phyloP scores from a whole-genome alignment of 208 protist species.

The Phytomonas sp. region DNA sequence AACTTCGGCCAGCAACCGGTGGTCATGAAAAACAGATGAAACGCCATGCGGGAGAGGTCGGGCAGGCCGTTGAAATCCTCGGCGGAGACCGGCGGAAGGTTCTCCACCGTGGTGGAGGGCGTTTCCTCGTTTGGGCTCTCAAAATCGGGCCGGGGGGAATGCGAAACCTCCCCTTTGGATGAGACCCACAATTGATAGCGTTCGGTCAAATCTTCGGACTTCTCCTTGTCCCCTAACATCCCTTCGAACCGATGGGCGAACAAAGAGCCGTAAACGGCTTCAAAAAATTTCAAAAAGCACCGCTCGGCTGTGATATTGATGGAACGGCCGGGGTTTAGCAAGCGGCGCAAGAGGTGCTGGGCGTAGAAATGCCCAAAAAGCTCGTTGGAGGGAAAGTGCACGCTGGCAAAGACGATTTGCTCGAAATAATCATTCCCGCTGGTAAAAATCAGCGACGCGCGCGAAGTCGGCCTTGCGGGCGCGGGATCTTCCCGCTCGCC shows the following conservation, averaged over 20 bases:
- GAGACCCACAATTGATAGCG: slow-evolving; percentile 33
- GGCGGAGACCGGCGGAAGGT: no score
- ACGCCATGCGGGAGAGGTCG: slow-evolving; percentile 19
- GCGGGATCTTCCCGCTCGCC: background rate
- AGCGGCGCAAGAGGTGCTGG: slow-evolving; percentile 89
- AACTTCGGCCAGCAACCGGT: slow-evolving; percentile 86
- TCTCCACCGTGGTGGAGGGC: background rate
- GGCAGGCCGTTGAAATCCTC: background rate
- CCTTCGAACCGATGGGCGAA: slow-evolving; percentile 95
- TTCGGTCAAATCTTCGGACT: slow-evolving; percentile 27
- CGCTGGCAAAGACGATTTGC: slow-evolving; percentile 67
- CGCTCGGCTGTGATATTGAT: slow-evolving; percentile 82
- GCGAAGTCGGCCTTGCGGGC: background rate
- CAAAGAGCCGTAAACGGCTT: slow-evolving; percentile 86
- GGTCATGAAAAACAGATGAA: slow-evolving; percentile 89
- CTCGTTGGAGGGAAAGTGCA: slow-evolving; percentile 89
- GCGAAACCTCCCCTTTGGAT: background rate
- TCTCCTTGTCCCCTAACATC: slow-evolving; percentile 79
- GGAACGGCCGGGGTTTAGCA: slow-evolving; percentile 77
- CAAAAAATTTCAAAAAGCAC: slow-evolving; percentile 88
- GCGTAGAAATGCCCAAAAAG: slow-evolving; percentile 96
- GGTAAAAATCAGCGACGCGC: no score
- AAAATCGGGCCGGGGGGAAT: background rate
- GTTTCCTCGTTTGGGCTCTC: slow-evolving; percentile 11
- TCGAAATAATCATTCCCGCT: no score